Evolutionary conservation across 768 basidiomycete genomes (phyloP).

Genomic region (Leccinum fibrillosum): DNA sequence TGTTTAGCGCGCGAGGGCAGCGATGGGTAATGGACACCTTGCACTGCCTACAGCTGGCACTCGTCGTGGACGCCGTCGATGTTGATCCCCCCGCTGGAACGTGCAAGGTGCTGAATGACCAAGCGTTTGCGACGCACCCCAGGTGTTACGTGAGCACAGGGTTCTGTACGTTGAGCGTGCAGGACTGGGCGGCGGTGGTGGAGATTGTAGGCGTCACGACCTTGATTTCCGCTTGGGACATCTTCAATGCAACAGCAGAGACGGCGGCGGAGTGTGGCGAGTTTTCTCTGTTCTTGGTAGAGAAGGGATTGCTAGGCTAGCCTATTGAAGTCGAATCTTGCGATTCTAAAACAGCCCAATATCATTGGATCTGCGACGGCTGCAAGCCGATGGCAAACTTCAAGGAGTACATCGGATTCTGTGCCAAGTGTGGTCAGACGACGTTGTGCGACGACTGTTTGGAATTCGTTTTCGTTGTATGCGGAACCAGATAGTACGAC

Average conservation of each 20-base stretch:
- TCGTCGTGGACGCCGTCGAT: constrained; percentile 36
- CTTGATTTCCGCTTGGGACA: constrained; percentile 16
- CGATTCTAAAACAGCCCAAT: too few species aligned
- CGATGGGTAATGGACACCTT: neutral
- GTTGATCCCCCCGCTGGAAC: constrained; percentile 4
- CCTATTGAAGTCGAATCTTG: too few species aligned
- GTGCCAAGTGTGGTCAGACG: too few species aligned
- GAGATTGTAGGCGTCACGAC: constrained; percentile 25
- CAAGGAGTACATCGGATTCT: too few species aligned
- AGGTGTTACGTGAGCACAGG: constrained; percentile 28
- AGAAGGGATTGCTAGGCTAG: constrained; percentile 9
- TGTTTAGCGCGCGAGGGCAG: neutral
- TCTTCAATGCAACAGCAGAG: constrained; percentile 11
- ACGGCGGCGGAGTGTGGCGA: constrained; percentile 7
- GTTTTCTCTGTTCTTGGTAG: constrained; percentile 15
- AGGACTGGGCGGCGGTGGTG: constrained; percentile 38
- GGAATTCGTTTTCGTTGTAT: too few species aligned
- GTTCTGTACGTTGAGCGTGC: constrained; percentile 36
- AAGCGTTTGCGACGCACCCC: neutral
- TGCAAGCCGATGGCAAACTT: too few species aligned
- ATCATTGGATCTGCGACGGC: too few species aligned
- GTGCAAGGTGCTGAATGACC: neutral
- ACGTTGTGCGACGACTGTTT: too few species aligned
- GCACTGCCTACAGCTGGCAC: constrained; percentile 2
- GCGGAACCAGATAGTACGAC: too few species aligned